Conservation (phyloP, 805 yeast genomes). For the Kazachstania viticola region DNA sequence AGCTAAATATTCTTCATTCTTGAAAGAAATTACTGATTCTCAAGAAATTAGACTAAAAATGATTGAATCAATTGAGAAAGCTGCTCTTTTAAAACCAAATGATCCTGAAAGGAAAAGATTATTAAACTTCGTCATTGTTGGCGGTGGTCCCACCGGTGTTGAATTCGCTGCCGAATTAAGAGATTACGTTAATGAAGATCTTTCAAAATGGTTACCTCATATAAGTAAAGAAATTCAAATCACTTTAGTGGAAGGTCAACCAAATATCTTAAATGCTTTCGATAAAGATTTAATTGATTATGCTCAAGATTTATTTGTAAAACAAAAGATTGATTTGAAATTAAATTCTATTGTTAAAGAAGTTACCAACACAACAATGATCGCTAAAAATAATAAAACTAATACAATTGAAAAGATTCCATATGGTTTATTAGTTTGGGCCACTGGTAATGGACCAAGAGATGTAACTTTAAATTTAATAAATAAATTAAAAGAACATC, state of each 20-base stretch:
- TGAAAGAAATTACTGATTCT: constrained; percentile 86
- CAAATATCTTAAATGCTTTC: constrained; percentile 72
- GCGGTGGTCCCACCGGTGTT: constrained; percentile 99
- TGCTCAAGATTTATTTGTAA: constrained; percentile 66
- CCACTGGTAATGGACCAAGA: constrained; percentile 92
- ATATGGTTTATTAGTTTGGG: constrained; percentile 92
- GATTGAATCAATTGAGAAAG: constrained; percentile 83
- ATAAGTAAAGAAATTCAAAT: constrained; percentile 74
- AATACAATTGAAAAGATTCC: constrained; percentile 70
- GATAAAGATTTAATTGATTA: constrained; percentile 60
- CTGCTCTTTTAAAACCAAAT: constrained; percentile 59
- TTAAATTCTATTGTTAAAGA: constrained; percentile 83
- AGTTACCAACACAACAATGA: constrained; percentile 61
- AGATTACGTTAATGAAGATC: constrained; percentile 88
- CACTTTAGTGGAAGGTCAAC: constrained; percentile 81
- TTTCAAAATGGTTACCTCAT: constrained; percentile 79
- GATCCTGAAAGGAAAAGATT: constrained; percentile 76
- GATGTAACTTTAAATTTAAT: constrained; percentile 57
- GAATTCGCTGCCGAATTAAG: constrained; percentile 95
- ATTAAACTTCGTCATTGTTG: constrained; percentile 82
- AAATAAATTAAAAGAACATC: constrained; percentile 46
- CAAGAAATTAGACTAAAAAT: constrained; percentile 70
- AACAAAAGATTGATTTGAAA: constrained; percentile 58
- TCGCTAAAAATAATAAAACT: constrained; percentile 46
- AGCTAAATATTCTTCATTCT: constrained; percentile 72